Percentiles rank a stretch among this genome's conserved stretches.
Evolutionary conservation across 257 asterid genomes (phyloP).

Genomic region (Plectranthus barbatus): DNA sequence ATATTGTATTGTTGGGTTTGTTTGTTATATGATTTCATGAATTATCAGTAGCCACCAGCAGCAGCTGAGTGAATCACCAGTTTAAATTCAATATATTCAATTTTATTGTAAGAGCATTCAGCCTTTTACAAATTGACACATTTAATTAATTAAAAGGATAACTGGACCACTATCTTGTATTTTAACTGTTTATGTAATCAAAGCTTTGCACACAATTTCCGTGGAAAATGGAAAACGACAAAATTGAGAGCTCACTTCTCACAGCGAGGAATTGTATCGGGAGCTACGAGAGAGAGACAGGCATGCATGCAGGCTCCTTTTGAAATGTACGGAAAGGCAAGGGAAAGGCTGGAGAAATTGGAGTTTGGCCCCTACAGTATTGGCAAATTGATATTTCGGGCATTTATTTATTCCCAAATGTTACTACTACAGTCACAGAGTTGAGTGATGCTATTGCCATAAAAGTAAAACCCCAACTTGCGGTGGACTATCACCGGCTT

Average conservation of each 20-base stretch:
- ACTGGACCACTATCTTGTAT: too few relatives aligned
- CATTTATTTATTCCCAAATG: conserved; percentile 6
- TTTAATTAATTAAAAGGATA: too few relatives aligned
- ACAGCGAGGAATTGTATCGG: background rate
- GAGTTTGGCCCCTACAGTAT: conserved; percentile 3
- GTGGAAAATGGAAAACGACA: background rate
- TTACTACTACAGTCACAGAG: conserved; percentile 2
- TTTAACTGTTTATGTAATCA: too few relatives aligned
- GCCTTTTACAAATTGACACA: too few relatives aligned
- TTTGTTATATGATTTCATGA: too few relatives aligned
- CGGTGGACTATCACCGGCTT: conserved; percentile 17
- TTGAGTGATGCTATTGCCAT: too few relatives aligned
- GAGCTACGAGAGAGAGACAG: background rate
- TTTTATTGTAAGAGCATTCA: too few relatives aligned
- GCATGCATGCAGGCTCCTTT: too few relatives aligned
- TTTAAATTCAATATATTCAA: too few relatives aligned
- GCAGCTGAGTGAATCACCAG: too few relatives aligned
- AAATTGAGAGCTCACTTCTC: background rate
- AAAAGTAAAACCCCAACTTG: conserved; percentile 19
- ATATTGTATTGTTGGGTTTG: too few relatives aligned
- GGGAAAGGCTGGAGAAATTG: background rate
- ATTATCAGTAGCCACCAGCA: too few relatives aligned
- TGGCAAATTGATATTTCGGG: background rate
- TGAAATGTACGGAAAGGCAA: background rate
- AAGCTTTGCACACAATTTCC: background rate